phyloP scores from a whole-genome alignment of 2,329 filamentous ascomycete genomes.

The Microsporum ferrugineum region DNA sequence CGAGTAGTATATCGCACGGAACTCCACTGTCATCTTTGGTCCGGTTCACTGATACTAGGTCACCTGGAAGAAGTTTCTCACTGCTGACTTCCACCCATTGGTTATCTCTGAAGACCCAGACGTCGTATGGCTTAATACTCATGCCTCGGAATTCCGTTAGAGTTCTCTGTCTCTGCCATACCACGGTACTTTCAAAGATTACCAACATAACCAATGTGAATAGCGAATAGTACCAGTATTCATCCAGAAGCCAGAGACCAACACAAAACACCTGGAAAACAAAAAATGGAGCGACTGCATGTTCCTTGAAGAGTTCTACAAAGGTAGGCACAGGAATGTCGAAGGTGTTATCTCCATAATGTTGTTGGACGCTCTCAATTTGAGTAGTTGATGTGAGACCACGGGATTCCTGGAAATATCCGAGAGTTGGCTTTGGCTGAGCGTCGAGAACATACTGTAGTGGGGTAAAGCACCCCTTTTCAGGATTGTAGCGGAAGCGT shows the following conservation, averaged over 20 bases:
- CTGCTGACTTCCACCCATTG: conserved; percentile 84
- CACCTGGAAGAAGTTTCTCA: conserved; percentile 84
- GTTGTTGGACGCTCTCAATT: conserved; percentile 67
- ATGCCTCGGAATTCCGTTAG: conserved; percentile 94
- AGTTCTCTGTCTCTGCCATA: conserved; percentile 96
- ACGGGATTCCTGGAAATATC: conserved; percentile 64
- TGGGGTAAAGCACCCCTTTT: conserved; percentile 64
- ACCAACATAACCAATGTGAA: conserved; percentile 99
- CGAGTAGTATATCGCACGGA: conserved; percentile 89
- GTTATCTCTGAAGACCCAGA: conserved; percentile 77
- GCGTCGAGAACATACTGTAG: conserved; percentile 72
- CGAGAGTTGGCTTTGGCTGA: conserved; percentile 70
- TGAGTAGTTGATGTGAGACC: conserved; percentile 67
- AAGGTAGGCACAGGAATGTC: conserved; percentile 97
- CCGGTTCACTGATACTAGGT: conserved; percentile 80
- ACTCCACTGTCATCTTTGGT: conserved; percentile 97
- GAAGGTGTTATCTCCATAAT: conserved; percentile 93
- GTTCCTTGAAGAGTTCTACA: conserved; percentile 91
- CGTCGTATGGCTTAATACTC: conserved; percentile 97
- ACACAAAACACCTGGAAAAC: conserved; percentile 99
- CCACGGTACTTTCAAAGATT: conserved; percentile 92
- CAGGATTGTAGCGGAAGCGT: conserved; percentile 72
- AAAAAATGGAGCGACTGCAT: conserved; percentile 97
- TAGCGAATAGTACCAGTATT: conserved; percentile 99
- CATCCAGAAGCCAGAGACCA: conserved; percentile 94